phyloP scores from a whole-genome alignment of 352 stramenopile species.

The Pythium sp. region DNA sequence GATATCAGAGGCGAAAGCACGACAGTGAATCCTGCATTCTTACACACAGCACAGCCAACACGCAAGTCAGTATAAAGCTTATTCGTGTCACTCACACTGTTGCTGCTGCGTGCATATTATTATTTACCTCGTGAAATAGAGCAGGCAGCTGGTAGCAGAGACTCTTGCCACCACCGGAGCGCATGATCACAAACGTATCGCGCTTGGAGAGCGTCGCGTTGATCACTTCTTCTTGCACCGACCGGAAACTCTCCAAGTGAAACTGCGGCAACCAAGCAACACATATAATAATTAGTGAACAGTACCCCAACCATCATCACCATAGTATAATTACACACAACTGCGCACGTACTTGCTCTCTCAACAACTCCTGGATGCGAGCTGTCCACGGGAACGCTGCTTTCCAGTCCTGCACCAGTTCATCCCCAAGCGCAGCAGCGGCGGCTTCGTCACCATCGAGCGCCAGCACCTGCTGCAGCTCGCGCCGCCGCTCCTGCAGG shows the following conservation, averaged over 20 bases:
- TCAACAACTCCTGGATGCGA: constrained; percentile 30
- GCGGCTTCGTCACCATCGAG: constrained; percentile 7
- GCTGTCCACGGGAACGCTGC: constrained; percentile 39
- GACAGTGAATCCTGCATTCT: constrained; percentile 77
- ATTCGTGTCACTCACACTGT: not conserved
- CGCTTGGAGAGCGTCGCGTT: constrained; percentile 84
- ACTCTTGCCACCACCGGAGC: constrained; percentile 82
- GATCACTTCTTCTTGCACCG: constrained; percentile 90
- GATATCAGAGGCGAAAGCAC: constrained; percentile 92
- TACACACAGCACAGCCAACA: not conserved
- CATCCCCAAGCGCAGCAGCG: not conserved
- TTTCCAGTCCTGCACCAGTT: constrained; percentile 34
- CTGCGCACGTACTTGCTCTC: constrained; percentile 18
- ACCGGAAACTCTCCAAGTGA: constrained; percentile 79
- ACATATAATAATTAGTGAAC: not conserved
- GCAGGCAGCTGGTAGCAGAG: constrained; percentile 91
- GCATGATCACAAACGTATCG: constrained; percentile 93
- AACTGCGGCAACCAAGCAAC: constrained; percentile 44
- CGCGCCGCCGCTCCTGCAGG: constrained; percentile 40
- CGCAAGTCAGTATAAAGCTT: not conserved
- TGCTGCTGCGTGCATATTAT: too few relatives aligned
- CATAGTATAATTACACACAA: not conserved
- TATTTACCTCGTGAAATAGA: constrained; percentile 53
- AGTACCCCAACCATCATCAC: not conserved
- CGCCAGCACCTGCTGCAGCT: constrained; percentile 36